phyloP scores from a whole-genome alignment of 371 early-diverging fungal genomes.

The Syncephalis plumigaleata region DNA sequence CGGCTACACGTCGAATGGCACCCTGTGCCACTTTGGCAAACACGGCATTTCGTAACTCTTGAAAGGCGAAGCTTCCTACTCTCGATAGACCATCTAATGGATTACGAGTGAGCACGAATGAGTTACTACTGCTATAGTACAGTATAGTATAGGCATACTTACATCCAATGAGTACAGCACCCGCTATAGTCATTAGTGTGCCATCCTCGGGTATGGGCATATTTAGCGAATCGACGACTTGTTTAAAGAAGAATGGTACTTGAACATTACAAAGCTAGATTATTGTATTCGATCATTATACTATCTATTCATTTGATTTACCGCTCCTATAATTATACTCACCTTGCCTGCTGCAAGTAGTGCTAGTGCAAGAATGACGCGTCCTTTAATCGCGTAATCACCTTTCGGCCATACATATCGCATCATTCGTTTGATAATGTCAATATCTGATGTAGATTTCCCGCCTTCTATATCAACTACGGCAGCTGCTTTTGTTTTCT shows the following conservation, averaged over 20 bases:
- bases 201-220: conserved; percentile 27
- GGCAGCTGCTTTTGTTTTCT: too few species aligned
- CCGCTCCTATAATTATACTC: conserved; percentile 42
- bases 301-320: too few species aligned
- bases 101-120: too few species aligned
- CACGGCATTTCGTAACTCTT: conserved; percentile 84
- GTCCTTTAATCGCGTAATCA: conserved; percentile 50
- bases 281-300: conserved; percentile 61
- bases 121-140: too few species aligned
- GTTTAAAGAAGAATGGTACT: conserved; percentile 89
- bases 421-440: conserved; percentile 56
- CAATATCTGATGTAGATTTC: too few species aligned
- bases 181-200: conserved; percentile 55
- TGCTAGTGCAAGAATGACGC: conserved; percentile 69
- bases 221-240: conserved; percentile 59
- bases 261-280: conserved; percentile 81
- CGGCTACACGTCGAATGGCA: conserved; percentile 76
- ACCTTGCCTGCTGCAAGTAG: conserved; percentile 64
- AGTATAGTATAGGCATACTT: too few species aligned
- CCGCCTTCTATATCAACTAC: too few species aligned
- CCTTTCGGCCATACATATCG: conserved; percentile 84
- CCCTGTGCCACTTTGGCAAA: conserved; percentile 90
- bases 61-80: conserved; percentile 62
- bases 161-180: conserved; percentile 78
- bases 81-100: conserved; percentile 79